Conservation (phyloP, 2,329 filamentous ascomycete species). For the Trichoderma harzianum region DNA sequence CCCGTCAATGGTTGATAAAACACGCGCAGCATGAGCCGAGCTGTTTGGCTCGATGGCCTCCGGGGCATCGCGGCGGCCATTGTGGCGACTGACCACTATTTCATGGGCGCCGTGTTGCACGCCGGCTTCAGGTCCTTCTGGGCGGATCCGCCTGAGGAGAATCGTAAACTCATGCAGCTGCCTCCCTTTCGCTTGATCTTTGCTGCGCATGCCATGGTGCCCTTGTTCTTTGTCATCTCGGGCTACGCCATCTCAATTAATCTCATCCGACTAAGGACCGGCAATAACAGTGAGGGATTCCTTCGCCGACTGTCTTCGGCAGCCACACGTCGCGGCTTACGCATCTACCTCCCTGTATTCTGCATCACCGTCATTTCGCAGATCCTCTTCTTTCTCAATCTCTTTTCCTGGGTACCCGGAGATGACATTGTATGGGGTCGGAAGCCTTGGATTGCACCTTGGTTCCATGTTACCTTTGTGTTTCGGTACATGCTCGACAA, state of each 20-base stretch:
- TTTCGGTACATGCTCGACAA: constrained; percentile 13
- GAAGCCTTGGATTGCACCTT: neutral
- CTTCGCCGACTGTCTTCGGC: constrained; percentile 5
- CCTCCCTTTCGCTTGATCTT: constrained; percentile 2
- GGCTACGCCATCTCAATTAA: constrained; percentile 12
- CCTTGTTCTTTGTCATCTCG: constrained; percentile 11
- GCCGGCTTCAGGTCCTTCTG: constrained; percentile 15
- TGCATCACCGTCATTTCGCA: constrained; percentile 8
- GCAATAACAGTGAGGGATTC: neutral
- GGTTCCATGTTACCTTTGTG: constrained; percentile 12
- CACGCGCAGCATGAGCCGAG: constrained; percentile 3
- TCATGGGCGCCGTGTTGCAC: constrained; percentile 8
- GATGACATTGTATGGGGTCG: constrained; percentile 8
- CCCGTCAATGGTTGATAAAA: neutral
- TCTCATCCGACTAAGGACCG: neutral
- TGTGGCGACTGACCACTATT: constrained; percentile 13
- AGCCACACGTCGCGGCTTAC: constrained; percentile 7
- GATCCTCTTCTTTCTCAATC: constrained; percentile 9
- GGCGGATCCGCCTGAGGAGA: constrained; percentile 11
- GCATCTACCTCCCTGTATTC: constrained; percentile 4
- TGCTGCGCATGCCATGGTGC: constrained; percentile 12
- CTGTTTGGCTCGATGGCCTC: constrained; percentile 11
- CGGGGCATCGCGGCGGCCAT: constrained; percentile 13
- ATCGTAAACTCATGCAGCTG: constrained; percentile 1
- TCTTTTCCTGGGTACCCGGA: neutral